These are phyloP conservation scores for Phytophthora sojae DNA, from an alignment of 352 stramenopile genomes.

Conservation along the genomic window DNA sequence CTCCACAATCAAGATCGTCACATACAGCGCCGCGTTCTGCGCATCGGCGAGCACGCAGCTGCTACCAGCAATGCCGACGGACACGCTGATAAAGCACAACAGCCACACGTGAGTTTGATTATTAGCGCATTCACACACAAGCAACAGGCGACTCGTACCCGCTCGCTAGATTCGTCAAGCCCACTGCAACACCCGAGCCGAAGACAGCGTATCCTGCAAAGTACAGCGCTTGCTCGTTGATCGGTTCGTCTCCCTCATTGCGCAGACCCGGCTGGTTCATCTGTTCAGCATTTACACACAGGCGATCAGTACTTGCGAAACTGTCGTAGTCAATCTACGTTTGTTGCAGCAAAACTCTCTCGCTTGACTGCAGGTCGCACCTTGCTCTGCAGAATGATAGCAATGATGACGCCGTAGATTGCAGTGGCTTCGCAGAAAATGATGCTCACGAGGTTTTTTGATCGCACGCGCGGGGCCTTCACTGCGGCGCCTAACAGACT, in stretches of 20 bases:
- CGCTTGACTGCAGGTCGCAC: constrained; percentile 39
- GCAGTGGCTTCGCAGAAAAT: constrained; percentile 99
- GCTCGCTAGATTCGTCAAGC: constrained; percentile 98
- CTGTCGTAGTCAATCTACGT: background rate
- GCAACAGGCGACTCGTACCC: constrained; percentile 75
- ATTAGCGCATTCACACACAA: no score
- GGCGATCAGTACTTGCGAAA: constrained; percentile 3
- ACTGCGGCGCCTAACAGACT: constrained; percentile 98
- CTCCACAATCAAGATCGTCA: constrained; percentile 99
- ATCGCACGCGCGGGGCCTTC: constrained; percentile 98
- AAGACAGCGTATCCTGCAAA: constrained; percentile 99
- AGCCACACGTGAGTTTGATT: constrained; percentile 15
- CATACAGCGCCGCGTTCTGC: constrained; percentile 98
- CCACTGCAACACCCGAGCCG: constrained; percentile 96
- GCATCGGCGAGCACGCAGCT: constrained; percentile 98
- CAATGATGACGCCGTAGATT: constrained; percentile 99
- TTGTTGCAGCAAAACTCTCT: background rate
- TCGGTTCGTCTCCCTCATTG: constrained; percentile 65
- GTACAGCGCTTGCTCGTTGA: constrained; percentile 87
- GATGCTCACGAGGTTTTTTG: constrained; percentile 99
- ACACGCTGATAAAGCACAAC: constrained; percentile 81
- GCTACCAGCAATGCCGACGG: constrained; percentile 98
- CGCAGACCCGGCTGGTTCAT: constrained; percentile 83
- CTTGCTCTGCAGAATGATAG: constrained; percentile 99
- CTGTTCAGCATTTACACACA: constrained; percentile 26